Base-by-base conservation (phyloP, 2,329 filamentous ascomycete genomes). In the Fusarium tricinctum region DNA sequence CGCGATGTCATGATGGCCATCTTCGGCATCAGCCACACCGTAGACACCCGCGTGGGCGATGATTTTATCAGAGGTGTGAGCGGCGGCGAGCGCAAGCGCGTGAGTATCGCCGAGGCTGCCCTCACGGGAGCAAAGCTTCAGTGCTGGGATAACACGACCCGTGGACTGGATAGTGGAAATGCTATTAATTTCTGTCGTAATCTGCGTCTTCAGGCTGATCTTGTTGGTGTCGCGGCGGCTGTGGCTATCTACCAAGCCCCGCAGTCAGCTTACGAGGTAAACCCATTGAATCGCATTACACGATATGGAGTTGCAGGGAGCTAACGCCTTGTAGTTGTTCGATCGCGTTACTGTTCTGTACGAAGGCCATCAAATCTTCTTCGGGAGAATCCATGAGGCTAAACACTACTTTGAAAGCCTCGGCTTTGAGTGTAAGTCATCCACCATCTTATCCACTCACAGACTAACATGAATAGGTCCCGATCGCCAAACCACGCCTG, bases 81-180 rank as follows among this genome's bases (percentile, higher is more conserved):
- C 47, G 92, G 92, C 67, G 92, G 92, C 50, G 92, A 95, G 78
- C 82, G 92, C 12, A 94, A 94, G 77, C 89, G 92, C 71, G 91
- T 93, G 9, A 90, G 89, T 32, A 93, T 94, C 67, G 91, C 91
- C 0, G 92, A 94, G 76, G 92, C 91, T 0, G 67, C 72, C 0
- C 70, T 75, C 0, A 75, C 70, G 0, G 70, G 73, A 1, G 72
- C 73, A 0, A 75, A 73, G 44, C n/a, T 76, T 7, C 74, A 75
- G 44, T 77, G 76, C 38, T 78, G 76, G 76, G 76, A 78, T 10
- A 78, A 78, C 3, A 74, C 73, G 0, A 78, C 76, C 0, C 52
- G 76, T 0, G 76, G 76, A 0, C 22, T 78, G 14, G 76, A 78
- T 17, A 77, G 75, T 20, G 73, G 67, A 1, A 76, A 72, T 10